Evolutionary conservation across 208 protist genomes (phyloP), one percentile per base, ranked within the genome.

Genomic region (Trypanosoma boissoni): DNA sequence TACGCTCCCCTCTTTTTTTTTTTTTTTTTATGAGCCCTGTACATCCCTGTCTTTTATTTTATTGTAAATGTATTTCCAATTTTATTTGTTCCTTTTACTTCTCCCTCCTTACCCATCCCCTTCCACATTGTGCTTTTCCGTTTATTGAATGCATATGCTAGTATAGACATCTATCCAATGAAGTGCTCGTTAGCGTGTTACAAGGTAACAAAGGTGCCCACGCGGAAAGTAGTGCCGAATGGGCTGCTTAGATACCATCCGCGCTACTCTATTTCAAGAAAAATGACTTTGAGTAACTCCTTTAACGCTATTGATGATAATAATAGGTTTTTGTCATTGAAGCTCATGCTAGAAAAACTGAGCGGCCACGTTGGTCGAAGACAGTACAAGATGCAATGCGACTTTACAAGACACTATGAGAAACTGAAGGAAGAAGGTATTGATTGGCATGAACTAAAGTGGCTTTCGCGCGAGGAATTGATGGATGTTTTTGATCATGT

Each of bases 391-490:
- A 91, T 96, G 79, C 44, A 68, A 20, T 64, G 55, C 24, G 69
- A 96, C 56, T 53, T 92, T 12, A 62, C 54, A 7, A 24, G 27
- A 27, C 52, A 86, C 42, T 48, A 78, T 1, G 74, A 80, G 6
- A 66, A 57, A 36, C 64, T 94, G 34, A 80, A 84, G 49, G 44
- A 57, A 12, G 67, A 91, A 21, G 83, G 80, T 3, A 72, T 94
- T 24, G 90, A 96, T 58, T 89, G 87, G 86, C 86, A 94, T 56
- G 86, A 94, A n/a, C 64, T 96, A 26, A 96, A 96, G 64, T 74
- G 59, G 43, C 64, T 96, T 20, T 55, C 21, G 4, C 55, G 60
- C 0, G 74, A 78, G 7, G 86, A 96, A 58, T 68, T 94, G 12
- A 53, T 62, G 0, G 70, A 74, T 41, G 62, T 96, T 21, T 63